Percentiles rank a stretch among this genome's conserved stretches.
phyloP scores from a whole-genome alignment of 164 flowering plant species.

The Brasenia schreberi region DNA sequence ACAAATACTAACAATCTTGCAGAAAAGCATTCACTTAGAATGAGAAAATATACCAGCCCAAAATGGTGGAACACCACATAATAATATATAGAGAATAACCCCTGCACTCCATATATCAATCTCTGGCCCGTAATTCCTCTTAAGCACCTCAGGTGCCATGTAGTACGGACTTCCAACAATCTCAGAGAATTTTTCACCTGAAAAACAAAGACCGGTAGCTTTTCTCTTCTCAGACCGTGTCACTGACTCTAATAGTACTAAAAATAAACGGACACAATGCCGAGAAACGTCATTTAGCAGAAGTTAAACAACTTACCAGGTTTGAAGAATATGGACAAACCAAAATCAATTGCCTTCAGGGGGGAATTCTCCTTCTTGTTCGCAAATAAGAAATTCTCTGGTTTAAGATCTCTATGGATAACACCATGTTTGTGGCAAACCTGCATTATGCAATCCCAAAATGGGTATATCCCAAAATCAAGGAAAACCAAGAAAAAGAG shows the following conservation, averaged over 20 bases:
- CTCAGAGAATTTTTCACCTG: constrained; percentile 87
- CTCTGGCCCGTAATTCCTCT: constrained; percentile 33
- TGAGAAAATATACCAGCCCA: constrained; percentile 65
- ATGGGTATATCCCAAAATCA: background rate
- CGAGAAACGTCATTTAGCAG: background rate
- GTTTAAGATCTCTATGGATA: constrained; percentile 88
- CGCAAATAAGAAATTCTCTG: constrained; percentile 85
- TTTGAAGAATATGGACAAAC: constrained; percentile 91
- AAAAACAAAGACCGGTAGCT: background rate
- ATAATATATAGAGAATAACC: constrained; percentile 62
- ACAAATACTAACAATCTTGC: background rate
- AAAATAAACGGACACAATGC: too few species aligned
- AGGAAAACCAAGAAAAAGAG: too few species aligned
- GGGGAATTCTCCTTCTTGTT: constrained; percentile 97
- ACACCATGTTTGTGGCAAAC: constrained; percentile 81
- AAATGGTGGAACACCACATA: constrained; percentile 87
- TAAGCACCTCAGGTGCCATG: constrained; percentile 54
- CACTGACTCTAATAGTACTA: too few species aligned
- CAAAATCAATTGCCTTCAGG: constrained; percentile 87
- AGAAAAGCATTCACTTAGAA: background rate
- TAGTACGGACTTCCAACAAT: constrained; percentile 97
- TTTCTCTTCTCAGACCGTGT: too few species aligned
- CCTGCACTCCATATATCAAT: constrained; percentile 98
- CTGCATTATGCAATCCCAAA: background rate
- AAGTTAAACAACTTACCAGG: constrained; percentile 37